Evolutionary conservation across 371 early-diverging fungal species (phyloP), one percentile per base, ranked within the genome.

Genomic region (Rhizopus stolonifer): DNA sequence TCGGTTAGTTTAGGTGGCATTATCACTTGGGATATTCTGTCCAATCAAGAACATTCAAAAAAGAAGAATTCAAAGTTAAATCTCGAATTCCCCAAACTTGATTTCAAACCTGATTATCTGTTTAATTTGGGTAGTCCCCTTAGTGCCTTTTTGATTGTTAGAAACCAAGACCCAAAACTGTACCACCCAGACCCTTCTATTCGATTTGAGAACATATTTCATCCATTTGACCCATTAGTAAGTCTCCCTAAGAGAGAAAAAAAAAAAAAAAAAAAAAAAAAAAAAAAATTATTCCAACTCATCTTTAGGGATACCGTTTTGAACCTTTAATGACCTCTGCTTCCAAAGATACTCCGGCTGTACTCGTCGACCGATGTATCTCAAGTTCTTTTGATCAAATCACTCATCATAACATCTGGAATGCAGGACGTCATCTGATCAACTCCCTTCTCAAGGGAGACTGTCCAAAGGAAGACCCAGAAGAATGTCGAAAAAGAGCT

Each of bases 1-100:
- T n/a, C n/a, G n/a, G n/a, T n/a, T 54, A 67, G 72, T 3, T 64
- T 87, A 14, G 88, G 88, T 23, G 85, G 84, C 6, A 72, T 85
- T 17, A 84, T 85, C 52, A 63, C 73, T 5, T 87, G 75, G 55
- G 86, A 85, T 58, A 73, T 87, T 6, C 48, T 87, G 1, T 65
- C 70, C 2, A 63, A 73, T 49, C 77, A 77, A 46, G 24, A 19
- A 0, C 13, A 52, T 43, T 43, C 19, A 9, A 52, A 46, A 47
- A 49, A 49, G 11, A 60, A 60, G 13, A 60, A 58, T 46, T 44
- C 58, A n/a, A 64, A 68, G 43, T n/a, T 78, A 21, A 72, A 68
- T 58, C 60, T 83, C 21, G 45, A 49, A 13, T 81, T 75, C 60
- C 70, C 82, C 0, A 56, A 52, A 25, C 56, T 84, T 23, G 59